Evolutionary conservation across 805 yeast genomes (phyloP), one percentile per base, ranked within the genome.

Genomic region (Danielia reshetovae): DNA sequence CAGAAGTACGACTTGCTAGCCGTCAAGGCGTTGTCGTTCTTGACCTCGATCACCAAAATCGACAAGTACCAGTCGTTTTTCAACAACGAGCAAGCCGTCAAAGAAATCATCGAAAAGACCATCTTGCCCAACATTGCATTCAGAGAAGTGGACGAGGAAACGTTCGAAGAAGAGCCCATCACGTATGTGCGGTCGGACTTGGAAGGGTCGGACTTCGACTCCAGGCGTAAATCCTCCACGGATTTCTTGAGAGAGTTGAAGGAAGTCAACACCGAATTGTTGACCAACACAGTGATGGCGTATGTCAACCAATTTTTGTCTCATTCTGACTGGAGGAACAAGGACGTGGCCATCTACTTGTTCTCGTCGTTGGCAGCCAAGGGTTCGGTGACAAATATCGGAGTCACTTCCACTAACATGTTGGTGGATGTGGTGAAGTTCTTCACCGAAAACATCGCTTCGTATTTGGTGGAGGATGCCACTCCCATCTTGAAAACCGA

Each of bases 141-240:
- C 40, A 78, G 97, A 52, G 90, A 84, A 38, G 71, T 83, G 2
- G 99, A 93, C 55, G 87, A 86, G 51, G 98, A 94, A 59, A 60
- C 81, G 42, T 90, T 93, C 58, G 98, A 93, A 60, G 98, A 93
- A 60, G 98, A 93, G 55, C 98, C 98, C 24, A 82, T 93, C 35
- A 94, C 86, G 51, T 93, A 73, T 55, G 89, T 89, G 14, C 75
- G 97, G 52, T 74, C 95, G 42, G 98, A 93, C 59, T 68, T 94
- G 29, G 98, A 94, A 61, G 97, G 97, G 5, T 81, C 95, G 0
- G 97, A 90, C 55, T 75, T 83, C 10, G 97, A 89, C 53, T 82
- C 96, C 1, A 77, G 99, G 60, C 75, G 97, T 59, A 78, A 94
- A 48, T 79, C 96, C 0, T 80, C 97, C n/a, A 85, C 95, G 2